Base-by-base conservation (phyloP, 495 filamentous ascomycete species). In the Penicillium cosmopolitanum region DNA sequence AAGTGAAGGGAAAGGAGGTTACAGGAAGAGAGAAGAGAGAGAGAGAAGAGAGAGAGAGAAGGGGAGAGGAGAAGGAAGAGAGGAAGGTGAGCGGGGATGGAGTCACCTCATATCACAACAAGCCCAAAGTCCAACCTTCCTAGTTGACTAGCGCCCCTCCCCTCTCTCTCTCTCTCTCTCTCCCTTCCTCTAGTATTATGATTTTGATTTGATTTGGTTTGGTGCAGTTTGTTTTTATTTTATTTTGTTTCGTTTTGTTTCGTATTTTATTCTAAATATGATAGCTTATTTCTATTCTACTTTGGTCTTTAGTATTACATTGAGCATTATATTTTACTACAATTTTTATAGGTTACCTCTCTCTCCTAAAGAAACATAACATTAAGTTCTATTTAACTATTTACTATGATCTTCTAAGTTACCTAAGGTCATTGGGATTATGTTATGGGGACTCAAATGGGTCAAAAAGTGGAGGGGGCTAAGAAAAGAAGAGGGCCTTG, bases 81-180 rank as follows among this genome's bases (percentile, higher is more conserved):
- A 36, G 51, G 33, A 44, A 53, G 54, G 58, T 58, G 68, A 66
- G 66, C 64, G 63, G 70, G 65, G 69, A 67, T 67, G 65, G 64
- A 63, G 65, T 63, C 67, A 68, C 71, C 71, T 65, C 67, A 67
- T 65, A 67, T 66, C 60, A 61, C 61, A 52, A 58, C 53, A 53
- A 28, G 47, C n/a, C 38, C 23, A 34, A 58, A 54, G 50, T 51
- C 50, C 28, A 38, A 38, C 15, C 11, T n/a, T 38, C 4, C 11
- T 13, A 38, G 11, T n/a, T 38, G 36, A 38, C 36, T 38, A 31
- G 28, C 28, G 28, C 8, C 28, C 28, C 28, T 4, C 3, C 23
- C 3, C 23, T 23, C 23, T 21, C 23, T 4, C 23, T 23, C 23
- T 4, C 23, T 23, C 23, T 3, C 23, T 23, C 3, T 23, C 28